Evolutionary conservation across 2,329 filamentous ascomycete species (phyloP), one percentile per base, ranked within the genome.

Genomic region (Alternaria panax): DNA sequence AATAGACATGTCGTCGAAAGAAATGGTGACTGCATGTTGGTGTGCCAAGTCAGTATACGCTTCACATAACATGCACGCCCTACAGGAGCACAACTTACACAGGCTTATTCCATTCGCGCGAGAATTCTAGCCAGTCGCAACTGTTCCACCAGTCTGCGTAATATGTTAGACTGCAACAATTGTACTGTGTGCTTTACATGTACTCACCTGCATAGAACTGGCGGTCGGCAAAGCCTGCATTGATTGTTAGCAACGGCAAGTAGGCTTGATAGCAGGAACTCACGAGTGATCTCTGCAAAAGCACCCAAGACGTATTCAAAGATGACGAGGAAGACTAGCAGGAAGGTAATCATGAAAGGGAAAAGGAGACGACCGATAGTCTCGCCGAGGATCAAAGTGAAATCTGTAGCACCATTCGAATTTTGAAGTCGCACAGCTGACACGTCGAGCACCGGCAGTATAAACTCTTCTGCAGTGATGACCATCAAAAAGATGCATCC

Each of bases 281-380:
- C 71, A 80, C 80, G 86, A 18, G 93, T 97, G 67, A 98, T 91
- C 78, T 99, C 95, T 14, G 93, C 95, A 72, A 96, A 97, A 47
- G 93, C 93, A 58, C 94, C 95, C 32, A 98, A 87, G 11, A 97
- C 86, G 78, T 98, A 99, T 78, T 99, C 95, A 78, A 98, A 99
- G 71, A 98, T 98, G 78, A 97, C 93, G 59, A 99, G 88, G 82
- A 99, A 99, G 55, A 98, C 93, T 47, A 98, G 88, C 5, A 98
- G 83, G 77, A 98, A 96, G 4, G 90, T 96, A 62, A 98, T 85
- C 92, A 97, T 97, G 79, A 98, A 99, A 3, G 95, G 95, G 79
- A 97, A 98, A 22, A 99, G 86, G 18, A 99, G 87, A 83, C 92
- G 89, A 57, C 91, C 94, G 74, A 97, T 93, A 14, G 91, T 93